A percentile compares a stretch with the other conserved stretches of the same genome.
phyloP scores from a whole-genome alignment of 306 rosid species.

The Pueraria montana region DNA sequence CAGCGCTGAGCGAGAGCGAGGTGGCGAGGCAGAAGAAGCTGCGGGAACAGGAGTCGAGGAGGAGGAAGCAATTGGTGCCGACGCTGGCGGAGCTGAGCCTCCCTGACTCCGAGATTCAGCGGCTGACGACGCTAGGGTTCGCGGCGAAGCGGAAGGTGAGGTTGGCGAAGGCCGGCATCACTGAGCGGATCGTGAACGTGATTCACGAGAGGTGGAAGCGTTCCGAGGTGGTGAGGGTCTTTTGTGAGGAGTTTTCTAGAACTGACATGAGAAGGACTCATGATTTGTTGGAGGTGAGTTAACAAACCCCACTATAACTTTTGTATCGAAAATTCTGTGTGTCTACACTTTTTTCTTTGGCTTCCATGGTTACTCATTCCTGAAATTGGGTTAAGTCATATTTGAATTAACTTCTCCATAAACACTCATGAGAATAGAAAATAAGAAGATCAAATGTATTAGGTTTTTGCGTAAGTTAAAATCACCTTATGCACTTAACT shows the following conservation, averaged over 20 bases:
- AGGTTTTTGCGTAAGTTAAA: not conserved
- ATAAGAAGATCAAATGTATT: not conserved
- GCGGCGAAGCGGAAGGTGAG: conserved; percentile 69
- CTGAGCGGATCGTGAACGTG: conserved; percentile 85
- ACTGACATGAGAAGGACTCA: conserved; percentile 92
- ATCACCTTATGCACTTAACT: not conserved
- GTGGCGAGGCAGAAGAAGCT: conserved; percentile 53
- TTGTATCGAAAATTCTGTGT: no score
- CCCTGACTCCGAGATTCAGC: conserved; percentile 64
- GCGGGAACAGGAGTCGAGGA: conserved; percentile 17
- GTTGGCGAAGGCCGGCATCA: conserved; percentile 88
- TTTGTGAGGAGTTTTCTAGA: conserved; percentile 78
- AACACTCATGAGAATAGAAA: not conserved
- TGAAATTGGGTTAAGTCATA: conserved; percentile 11
- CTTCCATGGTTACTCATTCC: not conserved
- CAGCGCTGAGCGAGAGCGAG: conserved; percentile 59
- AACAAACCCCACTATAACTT: not conserved
- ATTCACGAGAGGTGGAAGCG: conserved; percentile 91
- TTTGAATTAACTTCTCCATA: not conserved
- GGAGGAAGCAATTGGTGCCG: conserved; percentile 62
- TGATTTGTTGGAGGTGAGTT: conserved; percentile 82
- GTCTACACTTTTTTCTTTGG: no score
- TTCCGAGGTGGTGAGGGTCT: conserved; percentile 76
- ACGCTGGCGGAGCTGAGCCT: conserved; percentile 88
- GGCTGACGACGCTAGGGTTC: conserved; percentile 69